These are phyloP conservation scores for Peniophora sp. DNA, from an alignment of 1,284 basidiomycete genomes.

Conservation along the genomic window DNA sequence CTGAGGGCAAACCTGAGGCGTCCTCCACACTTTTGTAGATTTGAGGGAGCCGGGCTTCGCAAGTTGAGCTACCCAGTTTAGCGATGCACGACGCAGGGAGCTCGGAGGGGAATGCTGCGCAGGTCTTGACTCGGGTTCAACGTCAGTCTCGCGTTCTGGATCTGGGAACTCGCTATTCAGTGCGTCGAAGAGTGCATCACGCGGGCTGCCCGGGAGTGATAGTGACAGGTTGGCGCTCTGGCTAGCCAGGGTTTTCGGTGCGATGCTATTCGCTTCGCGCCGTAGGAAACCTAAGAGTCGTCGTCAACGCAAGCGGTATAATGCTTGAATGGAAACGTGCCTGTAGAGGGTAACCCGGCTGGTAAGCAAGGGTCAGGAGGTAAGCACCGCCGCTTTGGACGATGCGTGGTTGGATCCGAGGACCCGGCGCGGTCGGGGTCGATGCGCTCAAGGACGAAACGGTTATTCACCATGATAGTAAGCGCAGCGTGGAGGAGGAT, in stretches of 20 bases:
- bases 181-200: conserved; percentile 9
- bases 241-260: conserved; percentile 42
- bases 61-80: not conserved
- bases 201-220: not conserved
- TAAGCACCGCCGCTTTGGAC: conserved; percentile 25
- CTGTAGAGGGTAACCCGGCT: conserved; percentile 55
- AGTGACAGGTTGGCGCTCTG: conserved; percentile 27
- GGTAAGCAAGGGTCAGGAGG: conserved; percentile 52
- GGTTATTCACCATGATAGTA: conserved; percentile 47
- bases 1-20: conserved; percentile 45
- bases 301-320: conserved; percentile 3
- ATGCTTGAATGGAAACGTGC: conserved; percentile 28
- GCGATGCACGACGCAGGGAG: not conserved
- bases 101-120: not conserved
- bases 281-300: conserved; percentile 49
- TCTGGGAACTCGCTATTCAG: conserved; percentile 8
- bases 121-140: not conserved
- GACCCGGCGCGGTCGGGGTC: conserved; percentile 11
- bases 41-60: conserved; percentile 6
- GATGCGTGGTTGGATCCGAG: conserved; percentile 9
- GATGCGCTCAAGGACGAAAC: conserved; percentile 33
- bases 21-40: conserved; percentile 35
- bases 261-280: conserved; percentile 54
- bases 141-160: not conserved
- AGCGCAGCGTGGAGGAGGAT: not conserved